Evolutionary conservation across 345 rosid species (phyloP).

Genomic region (Nasturtium officinale): DNA sequence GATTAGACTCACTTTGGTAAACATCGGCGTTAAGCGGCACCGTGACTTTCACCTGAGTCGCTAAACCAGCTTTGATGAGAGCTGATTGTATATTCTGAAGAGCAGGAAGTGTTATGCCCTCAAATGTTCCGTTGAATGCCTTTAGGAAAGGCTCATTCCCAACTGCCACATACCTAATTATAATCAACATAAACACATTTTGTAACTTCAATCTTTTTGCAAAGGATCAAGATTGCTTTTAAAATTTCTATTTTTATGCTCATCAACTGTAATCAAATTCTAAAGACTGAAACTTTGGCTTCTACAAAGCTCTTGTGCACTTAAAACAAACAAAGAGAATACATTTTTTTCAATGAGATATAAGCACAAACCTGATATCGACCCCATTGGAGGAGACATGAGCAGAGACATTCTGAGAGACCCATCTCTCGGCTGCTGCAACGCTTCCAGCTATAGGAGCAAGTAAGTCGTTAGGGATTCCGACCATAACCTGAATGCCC

Average conservation of each 20-base stretch:
- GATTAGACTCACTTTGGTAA: conserved; percentile 47
- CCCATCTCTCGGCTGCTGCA: conserved; percentile 75
- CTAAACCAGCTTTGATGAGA: conserved; percentile 65
- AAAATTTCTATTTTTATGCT: conserved; percentile 4
- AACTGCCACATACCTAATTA: conserved; percentile 63
- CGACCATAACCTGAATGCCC: conserved; percentile 79
- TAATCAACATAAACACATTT: not conserved
- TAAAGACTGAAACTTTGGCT: not conserved
- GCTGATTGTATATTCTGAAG: conserved; percentile 68
- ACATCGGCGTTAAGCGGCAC: conserved; percentile 72
- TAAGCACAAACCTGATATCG: conserved; percentile 59
- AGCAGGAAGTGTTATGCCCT: conserved; percentile 60
- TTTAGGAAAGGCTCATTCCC: conserved; percentile 72
- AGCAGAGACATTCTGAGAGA: conserved; percentile 62
- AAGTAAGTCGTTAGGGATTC: conserved; percentile 78
- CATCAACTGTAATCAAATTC: conserved; percentile 15
- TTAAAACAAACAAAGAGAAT: not conserved
- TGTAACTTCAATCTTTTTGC: conserved; percentile 20
- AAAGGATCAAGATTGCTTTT: not conserved
- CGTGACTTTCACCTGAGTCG: conserved; percentile 57
- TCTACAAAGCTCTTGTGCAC: not conserved
- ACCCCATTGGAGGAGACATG: conserved; percentile 60
- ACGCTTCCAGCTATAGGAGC: conserved; percentile 51
- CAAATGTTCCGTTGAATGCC: conserved; percentile 55
- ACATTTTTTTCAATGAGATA: not conserved